Percentiles rank a stretch among this genome's conserved stretches.
Evolutionary conservation across 768 basidiomycete species (phyloP).

Genomic region (Candolleomyces aberdarensis): DNA sequence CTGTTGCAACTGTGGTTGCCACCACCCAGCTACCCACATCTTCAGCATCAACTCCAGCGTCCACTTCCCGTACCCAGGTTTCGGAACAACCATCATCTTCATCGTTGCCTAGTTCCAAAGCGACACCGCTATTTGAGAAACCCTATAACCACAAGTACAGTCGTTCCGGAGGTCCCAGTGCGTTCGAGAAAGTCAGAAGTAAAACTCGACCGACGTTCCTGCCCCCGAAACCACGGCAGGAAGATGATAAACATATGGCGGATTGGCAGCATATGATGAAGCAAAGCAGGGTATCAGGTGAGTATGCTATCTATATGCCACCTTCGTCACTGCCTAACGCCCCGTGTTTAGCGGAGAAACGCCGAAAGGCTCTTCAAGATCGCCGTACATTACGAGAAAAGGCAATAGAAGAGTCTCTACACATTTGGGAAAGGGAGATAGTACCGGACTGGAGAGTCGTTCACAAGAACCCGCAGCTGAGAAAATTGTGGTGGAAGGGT

Average conservation of each 20-base stretch:
- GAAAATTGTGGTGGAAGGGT: constrained; percentile 84
- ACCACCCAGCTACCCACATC: constrained; percentile 2
- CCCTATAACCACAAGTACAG: constrained; percentile 36
- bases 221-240: constrained; percentile 76
- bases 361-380: constrained; percentile 58
- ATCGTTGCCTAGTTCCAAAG: constrained; percentile 4
- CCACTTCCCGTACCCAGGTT: constrained; percentile 10
- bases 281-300: constrained; percentile 70
- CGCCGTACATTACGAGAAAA: constrained; percentile 62
- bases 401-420: constrained; percentile 65
- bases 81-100: constrained; percentile 6
- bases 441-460: constrained; percentile 82
- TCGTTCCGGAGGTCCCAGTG: constrained; percentile 63
- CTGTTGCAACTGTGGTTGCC: background rate
- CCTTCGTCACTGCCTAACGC: constrained; percentile 1
- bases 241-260: constrained; percentile 80
- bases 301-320: constrained; percentile 17
- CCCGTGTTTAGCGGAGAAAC: constrained; percentile 59
- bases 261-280: constrained; percentile 91
- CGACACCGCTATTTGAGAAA: constrained; percentile 18
- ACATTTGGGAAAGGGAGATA: constrained; percentile 76
- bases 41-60: constrained; percentile 7
- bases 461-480: constrained; percentile 57
- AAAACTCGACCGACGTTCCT: constrained; percentile 80
- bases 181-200: constrained; percentile 76